Percentiles rank a stretch among this genome's conserved stretches.
phyloP scores from a whole-genome alignment of 345 rosid genomes.

The Psidium friedrichsthalianum region DNA sequence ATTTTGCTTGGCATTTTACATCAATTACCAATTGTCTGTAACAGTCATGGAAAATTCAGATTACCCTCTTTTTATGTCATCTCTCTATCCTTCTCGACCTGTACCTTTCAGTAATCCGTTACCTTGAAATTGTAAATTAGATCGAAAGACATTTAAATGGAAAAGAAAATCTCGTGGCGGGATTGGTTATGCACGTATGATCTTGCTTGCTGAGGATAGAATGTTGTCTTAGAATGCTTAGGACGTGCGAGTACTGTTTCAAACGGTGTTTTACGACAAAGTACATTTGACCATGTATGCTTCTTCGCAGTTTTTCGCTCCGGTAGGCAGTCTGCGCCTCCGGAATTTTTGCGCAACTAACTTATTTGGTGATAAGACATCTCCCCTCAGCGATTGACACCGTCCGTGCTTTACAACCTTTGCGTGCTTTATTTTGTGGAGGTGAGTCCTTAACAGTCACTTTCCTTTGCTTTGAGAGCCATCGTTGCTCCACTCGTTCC shows the following conservation, averaged over 20 bases:
- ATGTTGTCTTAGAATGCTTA: background rate
- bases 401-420: constrained; percentile 81
- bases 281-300: background rate
- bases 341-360: constrained; percentile 67
- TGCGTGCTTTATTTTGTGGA: constrained; percentile 94
- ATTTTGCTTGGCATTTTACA: constrained; percentile 78
- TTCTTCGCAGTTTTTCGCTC: constrained; percentile 49
- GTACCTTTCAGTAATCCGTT: background rate
- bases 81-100: background rate
- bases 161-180: background rate
- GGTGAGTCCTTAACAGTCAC: constrained; percentile 22
- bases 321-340: constrained; percentile 94
- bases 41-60: constrained; percentile 94
- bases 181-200: background rate
- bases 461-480: background rate
- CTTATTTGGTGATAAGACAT: constrained; percentile 65
- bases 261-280: background rate
- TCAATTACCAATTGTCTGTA: constrained; percentile 77
- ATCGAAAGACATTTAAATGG: background rate
- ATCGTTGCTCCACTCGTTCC: background rate
- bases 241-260: background rate
- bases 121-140: background rate
- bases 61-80: constrained; percentile 1
- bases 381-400: constrained; percentile 81
- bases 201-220: background rate